A percentile compares a stretch with the other conserved stretches of the same genome.
Conservation (phyloP, 176 grass and related monocot species). For the Aegilops umbellulata region DNA sequence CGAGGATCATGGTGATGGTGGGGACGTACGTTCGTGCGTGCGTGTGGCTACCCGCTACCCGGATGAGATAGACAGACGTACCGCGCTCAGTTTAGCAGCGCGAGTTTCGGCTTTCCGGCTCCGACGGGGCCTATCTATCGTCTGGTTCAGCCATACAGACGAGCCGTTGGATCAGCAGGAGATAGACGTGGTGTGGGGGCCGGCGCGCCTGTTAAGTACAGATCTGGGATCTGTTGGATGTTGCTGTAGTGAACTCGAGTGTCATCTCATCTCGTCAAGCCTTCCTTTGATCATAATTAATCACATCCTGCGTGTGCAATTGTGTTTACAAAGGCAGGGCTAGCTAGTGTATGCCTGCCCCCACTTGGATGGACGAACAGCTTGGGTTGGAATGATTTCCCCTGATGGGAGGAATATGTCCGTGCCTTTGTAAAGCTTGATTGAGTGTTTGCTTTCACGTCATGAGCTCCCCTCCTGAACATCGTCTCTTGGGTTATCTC, state of each 20-base stretch:
- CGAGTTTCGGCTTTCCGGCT: constrained; percentile 33
- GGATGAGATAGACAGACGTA: neutral
- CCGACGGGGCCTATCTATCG: neutral
- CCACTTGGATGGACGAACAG: constrained; percentile 5
- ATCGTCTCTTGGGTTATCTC: neutral
- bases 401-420: constrained; percentile 14
- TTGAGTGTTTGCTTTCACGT: constrained; percentile 2
- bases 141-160: neutral
- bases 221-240: neutral
- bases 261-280: neutral
- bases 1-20: constrained; percentile 21
- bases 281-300: neutral
- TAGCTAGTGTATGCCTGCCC: constrained; percentile 2
- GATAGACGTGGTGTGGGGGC: neutral
- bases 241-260: neutral
- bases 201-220: neutral
- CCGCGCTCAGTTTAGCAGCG: constrained; percentile 20
- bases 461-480: neutral
- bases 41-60: constrained; percentile 26
- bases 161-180: neutral
- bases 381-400: constrained; percentile 16
- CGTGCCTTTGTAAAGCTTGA: constrained; percentile 1
- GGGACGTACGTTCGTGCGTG: neutral
- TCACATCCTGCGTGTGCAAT: neutral
- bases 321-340: neutral